These are phyloP conservation scores for Endocalyx cinctus DNA, from an alignment of 2,329 filamentous ascomycete genomes.

Conservation along the genomic window DNA sequence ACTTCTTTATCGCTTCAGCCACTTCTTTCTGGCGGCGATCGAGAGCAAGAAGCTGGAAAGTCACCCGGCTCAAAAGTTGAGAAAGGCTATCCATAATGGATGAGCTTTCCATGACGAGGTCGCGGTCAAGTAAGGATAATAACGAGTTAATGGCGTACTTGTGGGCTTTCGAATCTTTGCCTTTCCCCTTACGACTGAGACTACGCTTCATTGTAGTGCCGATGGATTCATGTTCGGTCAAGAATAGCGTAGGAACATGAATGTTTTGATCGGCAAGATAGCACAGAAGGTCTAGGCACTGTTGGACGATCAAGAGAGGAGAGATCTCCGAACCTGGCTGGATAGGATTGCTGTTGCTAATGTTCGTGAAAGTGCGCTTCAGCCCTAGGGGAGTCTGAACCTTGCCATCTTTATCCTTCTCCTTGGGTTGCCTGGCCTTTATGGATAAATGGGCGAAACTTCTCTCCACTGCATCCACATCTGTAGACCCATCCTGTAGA, in stretches of 20 bases:
- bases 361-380: constrained; percentile 68
- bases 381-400: constrained; percentile 75
- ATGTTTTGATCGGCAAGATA: constrained; percentile 80
- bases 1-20: constrained; percentile 32
- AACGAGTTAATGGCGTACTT: constrained; percentile 92
- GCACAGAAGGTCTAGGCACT: constrained; percentile 81
- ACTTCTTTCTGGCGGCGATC: constrained; percentile 59
- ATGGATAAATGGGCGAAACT: constrained; percentile 92
- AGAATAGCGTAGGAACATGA: constrained; percentile 85
- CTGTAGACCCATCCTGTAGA: constrained; percentile 89
- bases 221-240: constrained; percentile 84
- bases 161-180: constrained; percentile 75
- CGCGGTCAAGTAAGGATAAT: constrained; percentile 82
- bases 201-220: constrained; percentile 71
- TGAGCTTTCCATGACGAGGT: constrained; percentile 95
- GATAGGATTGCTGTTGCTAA: constrained; percentile 38
- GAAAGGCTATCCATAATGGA: constrained; percentile 92
- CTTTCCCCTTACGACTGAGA: constrained; percentile 78
- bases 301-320: constrained; percentile 90
- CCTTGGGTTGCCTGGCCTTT: constrained; percentile 74
- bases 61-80: constrained; percentile 81
- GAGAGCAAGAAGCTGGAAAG: constrained; percentile 74
- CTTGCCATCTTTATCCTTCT: constrained; percentile 61
- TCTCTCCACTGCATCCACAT: constrained; percentile 88
- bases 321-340: constrained; percentile 80